phyloP scores from a whole-genome alignment of 2,329 filamentous ascomycete species.

The Fusarium nanum region DNA sequence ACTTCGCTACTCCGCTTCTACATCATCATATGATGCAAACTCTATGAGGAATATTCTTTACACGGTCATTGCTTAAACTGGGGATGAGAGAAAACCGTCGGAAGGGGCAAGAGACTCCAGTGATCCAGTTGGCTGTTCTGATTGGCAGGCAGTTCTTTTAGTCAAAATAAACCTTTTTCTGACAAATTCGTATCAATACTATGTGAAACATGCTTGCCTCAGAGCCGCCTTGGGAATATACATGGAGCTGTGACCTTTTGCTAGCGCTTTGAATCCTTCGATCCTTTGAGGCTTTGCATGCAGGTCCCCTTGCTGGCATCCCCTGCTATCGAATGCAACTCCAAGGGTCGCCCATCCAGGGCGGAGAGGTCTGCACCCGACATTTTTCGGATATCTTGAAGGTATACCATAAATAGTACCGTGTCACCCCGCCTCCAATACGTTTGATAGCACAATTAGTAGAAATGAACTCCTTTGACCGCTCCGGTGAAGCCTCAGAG shows the following conservation, averaged over 20 bases:
- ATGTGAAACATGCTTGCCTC: neutral
- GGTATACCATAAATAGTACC: neutral
- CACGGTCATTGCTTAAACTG: neutral
- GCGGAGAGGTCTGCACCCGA: neutral
- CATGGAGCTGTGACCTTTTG: neutral
- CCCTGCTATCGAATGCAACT: neutral
- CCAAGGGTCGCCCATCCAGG: neutral
- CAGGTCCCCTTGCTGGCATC: neutral
- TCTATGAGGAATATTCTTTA: neutral
- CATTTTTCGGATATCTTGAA: neutral
- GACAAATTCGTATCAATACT: neutral
- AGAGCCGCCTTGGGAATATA: neutral
- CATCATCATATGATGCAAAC: no score
- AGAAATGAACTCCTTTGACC: accelerated
- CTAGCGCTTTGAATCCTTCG: neutral
- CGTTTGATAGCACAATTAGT: neutral
- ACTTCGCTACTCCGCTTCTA: neutral
- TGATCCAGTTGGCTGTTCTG: no score
- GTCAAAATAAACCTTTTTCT: neutral
- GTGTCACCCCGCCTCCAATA: neutral
- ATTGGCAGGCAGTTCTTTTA: neutral
- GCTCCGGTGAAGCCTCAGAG: neutral
- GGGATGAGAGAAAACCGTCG: neutral
- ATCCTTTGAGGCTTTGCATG: neutral
- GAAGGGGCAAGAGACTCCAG: neutral